Base-by-base conservation (phyloP, 768 basidiomycete genomes). In the Lentinula edodes region DNA sequence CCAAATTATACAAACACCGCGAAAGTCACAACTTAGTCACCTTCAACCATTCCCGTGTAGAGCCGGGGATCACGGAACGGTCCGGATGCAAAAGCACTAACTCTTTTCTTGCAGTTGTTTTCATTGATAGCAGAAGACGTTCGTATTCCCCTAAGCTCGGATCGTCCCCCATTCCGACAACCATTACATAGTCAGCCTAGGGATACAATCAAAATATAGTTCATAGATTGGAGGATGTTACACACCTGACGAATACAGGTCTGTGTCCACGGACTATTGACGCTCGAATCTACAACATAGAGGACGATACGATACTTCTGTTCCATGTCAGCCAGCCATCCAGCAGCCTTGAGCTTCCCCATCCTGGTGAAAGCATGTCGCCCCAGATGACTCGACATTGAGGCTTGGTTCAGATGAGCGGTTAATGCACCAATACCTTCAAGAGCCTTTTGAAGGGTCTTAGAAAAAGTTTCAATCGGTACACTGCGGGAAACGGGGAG, bases 101-200 rank as follows among this genome's bases (percentile, higher is more conserved):
- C 71, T 99, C 97, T 74, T 98, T 98, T 59, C 97, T 79, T n/a
- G 96, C 97, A 0, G 96, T 98, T 0, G 96, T 98, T 77, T 98
- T 98, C 82, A 95, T 91, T 1, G 95, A 95, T 45, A 98, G 79
- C 20, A 99, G 75, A 3, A 98, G 78, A 58, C 95, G 85, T 72
- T 99, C 95, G 68, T 94, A 98, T 75, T 99, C 97, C 12, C 97
- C 97, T 6, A 94, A 78, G 18, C 82, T 83, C 13, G 94, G 89
- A 69, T 93, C 95, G 61, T 97, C 95, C 3, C 92, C 95, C 84
- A 95, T 90, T 7, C 93, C 95, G 58, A 96, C 89, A 20, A 95
- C 85, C 86, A 97, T 87, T 41, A 97, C 91, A 69, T 86, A 95
- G 74, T 98, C 95, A 15, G 95, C 95, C 86, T 93, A 23, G 54